Evolutionary conservation across 306 rosid genomes (phyloP).

Genomic region (Lagenaria siceraria): DNA sequence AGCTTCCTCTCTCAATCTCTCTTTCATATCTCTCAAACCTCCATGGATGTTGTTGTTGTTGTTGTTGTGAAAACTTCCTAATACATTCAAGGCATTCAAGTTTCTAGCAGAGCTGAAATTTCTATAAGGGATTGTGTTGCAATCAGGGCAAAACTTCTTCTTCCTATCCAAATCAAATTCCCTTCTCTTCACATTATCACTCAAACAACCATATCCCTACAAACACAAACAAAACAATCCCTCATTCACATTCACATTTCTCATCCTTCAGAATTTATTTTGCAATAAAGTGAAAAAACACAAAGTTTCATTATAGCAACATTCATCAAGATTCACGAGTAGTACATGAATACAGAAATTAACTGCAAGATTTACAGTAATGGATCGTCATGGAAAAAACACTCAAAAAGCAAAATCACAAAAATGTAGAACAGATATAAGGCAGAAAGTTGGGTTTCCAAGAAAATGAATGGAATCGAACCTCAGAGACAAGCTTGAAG

Average conservation of each 20-base stretch:
- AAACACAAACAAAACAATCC: background rate
- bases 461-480: conserved; percentile 17
- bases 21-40: conserved; percentile 44
- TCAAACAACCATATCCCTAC: conserved; percentile 64
- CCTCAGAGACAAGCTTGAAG: conserved; percentile 87
- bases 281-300: background rate
- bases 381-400: background rate
- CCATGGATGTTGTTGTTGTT: conserved; percentile 15
- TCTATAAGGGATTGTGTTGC: conserved; percentile 46
- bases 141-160: conserved; percentile 51
- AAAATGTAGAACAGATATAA: background rate
- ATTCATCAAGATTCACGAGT: background rate
- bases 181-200: conserved; percentile 48
- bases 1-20: conserved; percentile 59
- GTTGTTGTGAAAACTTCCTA: conserved; percentile 17
- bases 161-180: conserved; percentile 50
- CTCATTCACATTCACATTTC: background rate
- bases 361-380: background rate
- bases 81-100: conserved; percentile 16
- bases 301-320: background rate
- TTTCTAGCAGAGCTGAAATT: conserved; percentile 15
- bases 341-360: background rate
- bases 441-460: background rate
- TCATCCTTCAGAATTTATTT: background rate
- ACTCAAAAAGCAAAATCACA: background rate